phyloP scores from a whole-genome alignment of 371 early-diverging fungal genomes.

The Chytridium lagenaria region DNA sequence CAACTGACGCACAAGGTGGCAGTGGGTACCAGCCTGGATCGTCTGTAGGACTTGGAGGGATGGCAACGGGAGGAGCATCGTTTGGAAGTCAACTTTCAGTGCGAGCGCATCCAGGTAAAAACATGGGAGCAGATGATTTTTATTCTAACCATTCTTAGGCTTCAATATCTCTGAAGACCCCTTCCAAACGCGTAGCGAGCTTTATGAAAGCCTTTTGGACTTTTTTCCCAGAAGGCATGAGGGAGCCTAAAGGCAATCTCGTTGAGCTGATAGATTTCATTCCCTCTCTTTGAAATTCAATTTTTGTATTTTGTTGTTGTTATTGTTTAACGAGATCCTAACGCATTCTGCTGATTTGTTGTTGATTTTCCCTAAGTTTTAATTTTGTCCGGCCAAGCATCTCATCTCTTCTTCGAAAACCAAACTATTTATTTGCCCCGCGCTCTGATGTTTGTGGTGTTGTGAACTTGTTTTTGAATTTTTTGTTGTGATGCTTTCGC shows the following conservation, averaged over 20 bases:
- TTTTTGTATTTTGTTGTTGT: too few relatives aligned
- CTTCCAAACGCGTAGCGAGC: slow-evolving; percentile 60
- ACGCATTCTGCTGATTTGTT: too few relatives aligned
- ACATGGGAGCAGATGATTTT: neutral
- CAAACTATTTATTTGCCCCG: too few relatives aligned
- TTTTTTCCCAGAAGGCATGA: slow-evolving; percentile 82
- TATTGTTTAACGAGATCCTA: too few relatives aligned
- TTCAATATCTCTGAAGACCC: slow-evolving; percentile 27
- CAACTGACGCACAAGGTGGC: neutral
- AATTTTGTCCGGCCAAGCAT: too few relatives aligned
- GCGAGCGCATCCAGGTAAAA: slow-evolving; percentile 3
- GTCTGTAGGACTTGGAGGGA: neutral
- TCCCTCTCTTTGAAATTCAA: neutral
- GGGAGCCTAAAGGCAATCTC: slow-evolving; percentile 78
- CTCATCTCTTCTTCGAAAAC: too few relatives aligned
- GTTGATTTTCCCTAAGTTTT: too few relatives aligned
- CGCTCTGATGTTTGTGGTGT: too few relatives aligned
- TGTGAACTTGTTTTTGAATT: too few relatives aligned
- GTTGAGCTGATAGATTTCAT: slow-evolving; percentile 64
- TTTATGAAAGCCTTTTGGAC: slow-evolving; percentile 73
- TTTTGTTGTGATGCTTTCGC: too few relatives aligned
- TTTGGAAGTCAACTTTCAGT: slow-evolving; percentile 1
- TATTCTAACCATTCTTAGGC: neutral
- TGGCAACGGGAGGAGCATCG: slow-evolving; percentile 2
- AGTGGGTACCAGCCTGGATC: neutral